These are phyloP conservation scores for Ceratocystis diversiconidia DNA, from an alignment of 2,329 filamentous ascomycete species.

Conservation along the genomic window DNA sequence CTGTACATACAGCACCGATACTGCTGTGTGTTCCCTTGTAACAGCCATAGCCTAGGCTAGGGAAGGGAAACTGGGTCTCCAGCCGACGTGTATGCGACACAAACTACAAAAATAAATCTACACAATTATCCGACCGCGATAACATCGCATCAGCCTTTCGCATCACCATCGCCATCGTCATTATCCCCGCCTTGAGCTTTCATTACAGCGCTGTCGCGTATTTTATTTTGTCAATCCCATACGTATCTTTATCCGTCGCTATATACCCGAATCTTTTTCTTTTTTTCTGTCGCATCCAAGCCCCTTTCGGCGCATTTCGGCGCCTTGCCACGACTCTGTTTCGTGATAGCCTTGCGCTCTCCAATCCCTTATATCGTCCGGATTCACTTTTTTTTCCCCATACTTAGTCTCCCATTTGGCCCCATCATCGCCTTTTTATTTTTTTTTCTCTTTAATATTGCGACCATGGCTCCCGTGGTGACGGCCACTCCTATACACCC, in stretches of 20 bases:
- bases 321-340: slow-evolving; percentile 10
- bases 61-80: background rate
- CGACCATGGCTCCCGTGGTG: slow-evolving; percentile 41
- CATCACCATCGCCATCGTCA: background rate
- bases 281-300: slow-evolving; percentile 10
- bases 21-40: background rate
- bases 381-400: background rate
- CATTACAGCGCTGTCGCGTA: background rate
- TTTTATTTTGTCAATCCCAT: background rate
- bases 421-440: background rate
- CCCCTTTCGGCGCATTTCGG: slow-evolving; percentile 16
- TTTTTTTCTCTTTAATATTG: background rate
- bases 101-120: background rate
- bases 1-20: background rate
- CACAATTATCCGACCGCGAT: background rate
- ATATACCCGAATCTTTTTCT: background rate
- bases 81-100: slow-evolving; percentile 13
- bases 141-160: background rate
- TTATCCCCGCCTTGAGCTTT: background rate
- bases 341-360: slow-evolving; percentile 6
- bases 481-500: slow-evolving; percentile 34
- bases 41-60: background rate
- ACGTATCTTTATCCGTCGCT: background rate
- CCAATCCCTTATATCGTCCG: background rate
- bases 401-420: background rate